Evolutionary conservation across 2,329 filamentous ascomycete species (phyloP).

Genomic region (Dactylella cylindrospora): DNA sequence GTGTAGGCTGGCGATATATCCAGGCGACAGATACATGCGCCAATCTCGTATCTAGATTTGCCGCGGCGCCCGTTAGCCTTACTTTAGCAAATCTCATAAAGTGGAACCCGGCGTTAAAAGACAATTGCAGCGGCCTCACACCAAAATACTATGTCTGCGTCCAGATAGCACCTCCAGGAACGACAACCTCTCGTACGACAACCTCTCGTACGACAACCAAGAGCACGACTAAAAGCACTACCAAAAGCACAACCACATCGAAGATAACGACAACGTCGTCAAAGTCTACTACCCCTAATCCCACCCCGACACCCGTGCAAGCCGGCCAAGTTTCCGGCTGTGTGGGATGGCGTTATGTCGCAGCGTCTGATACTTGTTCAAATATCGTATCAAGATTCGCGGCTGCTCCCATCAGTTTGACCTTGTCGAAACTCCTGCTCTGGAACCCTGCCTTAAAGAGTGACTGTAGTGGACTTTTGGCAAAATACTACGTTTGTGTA

Average conservation of each 20-base stretch:
- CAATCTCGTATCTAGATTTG: constrained; percentile 1
- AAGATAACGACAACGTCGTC: not conserved
- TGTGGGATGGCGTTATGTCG: constrained; percentile 1
- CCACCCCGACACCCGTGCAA: not conserved
- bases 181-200: not conserved
- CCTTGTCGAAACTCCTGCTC: not conserved
- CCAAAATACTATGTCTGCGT: constrained; percentile 7
- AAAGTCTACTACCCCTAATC: too few relatives aligned
- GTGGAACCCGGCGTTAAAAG: constrained; percentile 1
- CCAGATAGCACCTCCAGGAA: not conserved
- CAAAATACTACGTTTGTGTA: constrained; percentile 9
- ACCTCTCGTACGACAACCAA: not conserved
- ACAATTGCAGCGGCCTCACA: constrained; percentile 1
- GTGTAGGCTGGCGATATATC: constrained; percentile 2
- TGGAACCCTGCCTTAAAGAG: constrained; percentile 12
- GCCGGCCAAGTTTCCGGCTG: not conserved
- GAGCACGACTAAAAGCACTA: not conserved
- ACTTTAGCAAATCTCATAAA: not conserved
- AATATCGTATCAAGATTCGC: constrained; percentile 1
- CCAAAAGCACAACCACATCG: not conserved
- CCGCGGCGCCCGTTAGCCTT: not conserved
- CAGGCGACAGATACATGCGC: not conserved
- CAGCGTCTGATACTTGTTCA: not conserved
- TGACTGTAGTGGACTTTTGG: constrained; percentile 1
- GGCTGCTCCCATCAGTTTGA: not conserved